These are phyloP conservation scores for Sclerotiophoma versabilis DNA, from an alignment of 2,329 filamentous ascomycete genomes.

Conservation along the genomic window DNA sequence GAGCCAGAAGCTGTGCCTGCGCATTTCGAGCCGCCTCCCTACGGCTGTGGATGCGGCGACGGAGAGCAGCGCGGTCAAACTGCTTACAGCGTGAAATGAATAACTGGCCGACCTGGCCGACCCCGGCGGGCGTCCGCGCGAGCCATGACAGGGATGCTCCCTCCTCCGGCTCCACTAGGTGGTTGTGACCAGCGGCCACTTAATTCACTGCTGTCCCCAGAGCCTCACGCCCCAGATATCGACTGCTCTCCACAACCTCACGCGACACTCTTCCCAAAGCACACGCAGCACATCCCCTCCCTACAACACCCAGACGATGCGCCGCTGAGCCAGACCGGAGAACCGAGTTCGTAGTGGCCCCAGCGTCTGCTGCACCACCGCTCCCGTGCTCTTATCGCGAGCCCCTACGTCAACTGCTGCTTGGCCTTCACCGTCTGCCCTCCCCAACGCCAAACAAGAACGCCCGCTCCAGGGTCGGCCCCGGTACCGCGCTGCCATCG, in stretches of 20 bases:
- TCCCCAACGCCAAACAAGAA: conserved; percentile 25
- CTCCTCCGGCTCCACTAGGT: neutral
- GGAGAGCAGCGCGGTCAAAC: neutral
- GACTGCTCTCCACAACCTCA: conserved; percentile 23
- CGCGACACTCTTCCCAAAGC: conserved; percentile 24
- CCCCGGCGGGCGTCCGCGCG: conserved; percentile 4
- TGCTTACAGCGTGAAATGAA: conserved; percentile 11
- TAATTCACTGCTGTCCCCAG: conserved; percentile 20
- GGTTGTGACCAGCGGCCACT: conserved; percentile 14
- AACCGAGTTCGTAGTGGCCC: conserved; percentile 30
- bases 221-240: conserved; percentile 17
- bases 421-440: conserved; percentile 28
- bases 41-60: neutral
- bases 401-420: conserved; percentile 43
- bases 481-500: conserved; percentile 26
- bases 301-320: conserved; percentile 24
- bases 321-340: conserved; percentile 28
- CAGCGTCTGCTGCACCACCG: conserved; percentile 40
- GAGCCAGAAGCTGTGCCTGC: neutral
- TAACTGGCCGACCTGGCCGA: conserved; percentile 16
- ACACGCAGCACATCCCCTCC: neutral
- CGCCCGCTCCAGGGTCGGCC: conserved; percentile 24
- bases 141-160: conserved; percentile 13
- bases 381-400: conserved; percentile 44
- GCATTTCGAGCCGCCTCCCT: neutral